Percentiles rank a stretch among this genome's conserved stretches.
These are phyloP conservation scores for Quercus glauca DNA, from an alignment of 306 rosid species.

Conservation along the genomic window DNA sequence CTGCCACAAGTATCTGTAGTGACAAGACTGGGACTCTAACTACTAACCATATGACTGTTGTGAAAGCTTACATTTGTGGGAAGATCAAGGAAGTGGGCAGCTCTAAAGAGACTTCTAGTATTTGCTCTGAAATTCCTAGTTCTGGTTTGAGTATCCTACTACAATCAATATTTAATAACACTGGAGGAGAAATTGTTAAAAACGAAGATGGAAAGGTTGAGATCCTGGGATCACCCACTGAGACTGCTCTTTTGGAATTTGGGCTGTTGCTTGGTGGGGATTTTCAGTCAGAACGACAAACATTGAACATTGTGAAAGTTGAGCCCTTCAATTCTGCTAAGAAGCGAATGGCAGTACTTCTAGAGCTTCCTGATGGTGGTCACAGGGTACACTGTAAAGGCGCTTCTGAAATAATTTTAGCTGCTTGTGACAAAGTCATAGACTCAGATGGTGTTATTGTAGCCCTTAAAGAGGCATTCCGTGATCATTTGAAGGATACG, in stretches of 20 bases:
- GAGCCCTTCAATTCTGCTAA: conserved; percentile 92
- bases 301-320: conserved; percentile 59
- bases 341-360: conserved; percentile 84
- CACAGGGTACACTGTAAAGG: conserved; percentile 88
- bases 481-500: conserved; percentile 44
- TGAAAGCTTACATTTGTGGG: conserved; percentile 77
- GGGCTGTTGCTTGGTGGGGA: conserved; percentile 79
- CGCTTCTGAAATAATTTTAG: conserved; percentile 87
- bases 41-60: conserved; percentile 95
- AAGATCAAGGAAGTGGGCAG: conserved; percentile 59
- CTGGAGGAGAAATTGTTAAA: conserved; percentile 91
- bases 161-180: conserved; percentile 87
- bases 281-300: conserved; percentile 59
- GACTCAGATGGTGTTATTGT: conserved; percentile 58
- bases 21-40: conserved; percentile 98
- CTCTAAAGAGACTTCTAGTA: conserved; percentile 42
- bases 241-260: conserved; percentile 80
- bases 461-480: conserved; percentile 56
- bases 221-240: conserved; percentile 92
- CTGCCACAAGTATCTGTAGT: conserved; percentile 90
- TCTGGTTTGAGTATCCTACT: conserved; percentile 58
- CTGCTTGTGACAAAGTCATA: conserved; percentile 66
- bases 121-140: conserved; percentile 61
- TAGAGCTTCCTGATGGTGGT: conserved; percentile 67
- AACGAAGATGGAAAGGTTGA: conserved; percentile 64